Percentiles rank a stretch among this genome's conserved stretches.
Evolutionary conservation across 768 basidiomycete species (phyloP).

Genomic region (Mycena venus): DNA sequence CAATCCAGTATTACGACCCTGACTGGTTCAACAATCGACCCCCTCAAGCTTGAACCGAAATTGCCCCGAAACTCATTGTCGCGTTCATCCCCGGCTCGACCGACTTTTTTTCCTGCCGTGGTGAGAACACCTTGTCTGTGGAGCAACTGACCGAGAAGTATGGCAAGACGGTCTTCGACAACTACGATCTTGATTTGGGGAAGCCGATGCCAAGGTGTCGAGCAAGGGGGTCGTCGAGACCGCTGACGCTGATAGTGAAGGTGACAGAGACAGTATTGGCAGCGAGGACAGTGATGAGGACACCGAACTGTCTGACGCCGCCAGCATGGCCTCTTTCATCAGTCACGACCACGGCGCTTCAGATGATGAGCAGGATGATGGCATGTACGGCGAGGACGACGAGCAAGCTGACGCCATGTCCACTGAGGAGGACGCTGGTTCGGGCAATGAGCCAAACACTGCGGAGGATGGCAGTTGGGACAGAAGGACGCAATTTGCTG

Average conservation of each 20-base stretch:
- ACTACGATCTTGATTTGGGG: conserved; percentile 15
- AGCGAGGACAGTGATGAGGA: conserved; percentile 19
- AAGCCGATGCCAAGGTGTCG: neutral
- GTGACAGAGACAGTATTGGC: neutral
- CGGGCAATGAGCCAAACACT: neutral
- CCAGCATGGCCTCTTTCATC: conserved; percentile 1
- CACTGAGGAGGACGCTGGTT: neutral
- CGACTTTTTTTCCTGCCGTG: too few relatives aligned
- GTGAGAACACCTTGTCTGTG: too few relatives aligned
- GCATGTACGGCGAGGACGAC: too few relatives aligned
- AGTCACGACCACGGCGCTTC: too few relatives aligned
- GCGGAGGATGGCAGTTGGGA: neutral
- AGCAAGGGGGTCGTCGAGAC: neutral
- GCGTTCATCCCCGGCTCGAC: too few relatives aligned
- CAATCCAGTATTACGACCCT: conserved; percentile 21
- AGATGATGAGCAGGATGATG: too few relatives aligned
- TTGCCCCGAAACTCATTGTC: neutral
- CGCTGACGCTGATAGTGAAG: neutral
- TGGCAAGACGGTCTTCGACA: neutral
- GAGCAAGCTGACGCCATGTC: conserved; percentile 5
- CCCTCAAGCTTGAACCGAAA: neutral
- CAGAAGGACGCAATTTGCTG: neutral
- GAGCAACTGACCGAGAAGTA: conserved; percentile 15
- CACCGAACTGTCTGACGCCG: neutral
- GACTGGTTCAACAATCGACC: conserved; percentile 11